phyloP scores from a whole-genome alignment of 2,329 filamentous ascomycete species.

The Ascochyta koolunga region DNA sequence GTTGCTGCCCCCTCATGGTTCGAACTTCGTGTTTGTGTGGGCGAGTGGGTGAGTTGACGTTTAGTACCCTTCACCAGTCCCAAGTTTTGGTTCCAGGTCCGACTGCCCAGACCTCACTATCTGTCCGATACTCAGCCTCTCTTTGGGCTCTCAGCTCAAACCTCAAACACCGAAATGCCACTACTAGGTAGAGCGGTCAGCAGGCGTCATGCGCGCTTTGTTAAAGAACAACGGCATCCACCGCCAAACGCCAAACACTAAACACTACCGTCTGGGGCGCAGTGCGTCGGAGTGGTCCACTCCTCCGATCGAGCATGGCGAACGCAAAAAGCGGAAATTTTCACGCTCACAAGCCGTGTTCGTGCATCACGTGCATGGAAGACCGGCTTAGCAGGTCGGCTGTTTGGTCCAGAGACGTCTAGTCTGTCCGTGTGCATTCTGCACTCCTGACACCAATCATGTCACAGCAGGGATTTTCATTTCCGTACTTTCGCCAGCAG shows the following conservation, averaged over 20 bases:
- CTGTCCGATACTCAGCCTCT: slow-evolving; percentile 7
- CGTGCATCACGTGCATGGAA: slow-evolving; percentile 27
- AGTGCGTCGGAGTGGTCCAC: slow-evolving; percentile 27
- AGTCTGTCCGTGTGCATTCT: slow-evolving; percentile 25
- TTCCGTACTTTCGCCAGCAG: slow-evolving; percentile 28
- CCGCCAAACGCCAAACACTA: no score
- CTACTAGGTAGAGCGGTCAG: slow-evolving; percentile 2
- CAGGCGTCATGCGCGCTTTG: background rate
- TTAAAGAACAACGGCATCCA: slow-evolving; percentile 6
- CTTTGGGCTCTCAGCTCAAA: background rate
- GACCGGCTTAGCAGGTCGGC: slow-evolving; percentile 28
- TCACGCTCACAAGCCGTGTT: slow-evolving; percentile 15
- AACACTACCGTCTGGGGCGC: slow-evolving; percentile 11
- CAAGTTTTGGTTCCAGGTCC: slow-evolving; percentile 2
- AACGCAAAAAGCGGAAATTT: slow-evolving; percentile 27
- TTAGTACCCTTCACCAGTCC: slow-evolving; percentile 2
- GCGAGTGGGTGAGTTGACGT: slow-evolving; percentile 10
- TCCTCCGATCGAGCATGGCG: slow-evolving; percentile 23
- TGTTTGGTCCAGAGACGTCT: slow-evolving; percentile 29
- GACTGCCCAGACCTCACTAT: slow-evolving; percentile 3
- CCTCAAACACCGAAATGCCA: background rate
- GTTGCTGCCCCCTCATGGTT: slow-evolving; percentile 11
- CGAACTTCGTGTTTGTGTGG: slow-evolving; percentile 4
- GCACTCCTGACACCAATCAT: slow-evolving; percentile 32
- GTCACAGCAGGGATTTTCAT: slow-evolving; percentile 32